Percentiles rank a stretch among this genome's conserved stretches.
These are phyloP conservation scores for Galium porrigens DNA, from an alignment of 305 asterid species.

Conservation along the genomic window DNA sequence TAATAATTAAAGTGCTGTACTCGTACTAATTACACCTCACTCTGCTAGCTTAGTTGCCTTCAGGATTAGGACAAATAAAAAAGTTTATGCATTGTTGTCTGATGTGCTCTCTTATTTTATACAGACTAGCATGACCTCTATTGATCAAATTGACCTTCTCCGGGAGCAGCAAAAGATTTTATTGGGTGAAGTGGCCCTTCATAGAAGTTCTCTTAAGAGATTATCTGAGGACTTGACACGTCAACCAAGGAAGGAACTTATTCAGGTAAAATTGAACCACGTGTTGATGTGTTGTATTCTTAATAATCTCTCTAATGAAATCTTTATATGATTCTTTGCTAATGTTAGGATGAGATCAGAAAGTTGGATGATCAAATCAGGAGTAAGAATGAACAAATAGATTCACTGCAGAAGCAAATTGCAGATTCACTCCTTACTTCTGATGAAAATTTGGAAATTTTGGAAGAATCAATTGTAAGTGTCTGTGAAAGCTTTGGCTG, in stretches of 20 bases:
- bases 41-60: conserved; percentile 1
- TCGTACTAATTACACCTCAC: background rate
- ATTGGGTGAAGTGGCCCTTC: conserved; percentile 83
- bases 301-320: conserved; percentile 11
- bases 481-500: conserved; percentile 9
- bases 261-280: conserved; percentile 36
- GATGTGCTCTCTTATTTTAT: conserved; percentile 15
- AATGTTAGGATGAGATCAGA: conserved; percentile 50
- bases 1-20: background rate
- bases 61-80: background rate
- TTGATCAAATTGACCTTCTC: conserved; percentile 78
- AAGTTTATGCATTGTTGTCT: conserved; percentile 4
- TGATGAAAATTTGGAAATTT: conserved; percentile 34
- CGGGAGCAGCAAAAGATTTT: conserved; percentile 85
- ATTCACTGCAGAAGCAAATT: conserved; percentile 59
- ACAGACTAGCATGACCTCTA: conserved; percentile 55
- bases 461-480: conserved; percentile 59
- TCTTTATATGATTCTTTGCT: conserved; percentile 14
- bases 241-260: conserved; percentile 45
- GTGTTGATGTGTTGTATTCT: conserved; percentile 15
- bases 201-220: conserved; percentile 66
- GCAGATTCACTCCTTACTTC: conserved; percentile 37
- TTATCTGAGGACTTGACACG: conserved; percentile 56
- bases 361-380: conserved; percentile 58
- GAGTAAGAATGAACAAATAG: conserved; percentile 59